These are phyloP conservation scores for Xylariaceae sp. DNA, from an alignment of 2,329 filamentous ascomycete genomes.

Conservation along the genomic window DNA sequence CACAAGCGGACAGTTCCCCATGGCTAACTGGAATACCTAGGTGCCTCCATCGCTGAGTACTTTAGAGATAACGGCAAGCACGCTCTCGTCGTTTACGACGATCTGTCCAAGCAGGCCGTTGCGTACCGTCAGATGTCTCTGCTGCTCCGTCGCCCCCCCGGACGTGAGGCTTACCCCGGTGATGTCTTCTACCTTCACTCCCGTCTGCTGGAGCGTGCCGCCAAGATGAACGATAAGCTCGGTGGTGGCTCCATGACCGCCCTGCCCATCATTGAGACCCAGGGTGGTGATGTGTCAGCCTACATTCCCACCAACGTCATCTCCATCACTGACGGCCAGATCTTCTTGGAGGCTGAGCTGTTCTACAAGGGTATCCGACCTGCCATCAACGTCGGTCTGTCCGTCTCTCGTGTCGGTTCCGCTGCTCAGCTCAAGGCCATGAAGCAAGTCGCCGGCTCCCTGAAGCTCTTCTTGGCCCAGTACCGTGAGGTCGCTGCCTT, in stretches of 20 bases:
- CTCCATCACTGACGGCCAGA: conserved; percentile 99
- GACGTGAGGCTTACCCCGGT: conserved; percentile 98
- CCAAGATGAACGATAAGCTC: conserved; percentile 96
- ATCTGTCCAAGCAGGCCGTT: conserved; percentile 96
- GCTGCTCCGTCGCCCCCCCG: conserved; percentile 91
- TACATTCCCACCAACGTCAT: conserved; percentile 99
- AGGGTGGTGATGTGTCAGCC: conserved; percentile 99
- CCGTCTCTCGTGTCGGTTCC: conserved; percentile 98
- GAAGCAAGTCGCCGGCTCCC: conserved; percentile 99
- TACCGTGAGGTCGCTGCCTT: conserved; percentile 99
- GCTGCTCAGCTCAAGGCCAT: conserved; percentile 99
- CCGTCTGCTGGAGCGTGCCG: conserved; percentile 96
- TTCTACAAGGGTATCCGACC: conserved; percentile 99
- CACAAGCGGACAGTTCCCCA: too few relatives aligned
- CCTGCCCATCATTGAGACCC: conserved; percentile 96
- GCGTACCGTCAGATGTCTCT: conserved; percentile 99
- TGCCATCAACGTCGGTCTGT: conserved; percentile 99
- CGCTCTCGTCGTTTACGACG: conserved; percentile 85
- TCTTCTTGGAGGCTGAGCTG: conserved; percentile 98
- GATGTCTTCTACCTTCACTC: conserved; percentile 99
- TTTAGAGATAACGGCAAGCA: conserved; percentile 87
- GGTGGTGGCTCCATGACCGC: conserved; percentile 96
- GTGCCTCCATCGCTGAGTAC: conserved; percentile 53
- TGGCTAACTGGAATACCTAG: background rate
- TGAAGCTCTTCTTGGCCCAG: conserved; percentile 99